Percentiles rank a stretch among this genome's conserved stretches.
Evolutionary conservation across 331 rosid genomes (phyloP).

Genomic region (Cydonia oblonga): DNA sequence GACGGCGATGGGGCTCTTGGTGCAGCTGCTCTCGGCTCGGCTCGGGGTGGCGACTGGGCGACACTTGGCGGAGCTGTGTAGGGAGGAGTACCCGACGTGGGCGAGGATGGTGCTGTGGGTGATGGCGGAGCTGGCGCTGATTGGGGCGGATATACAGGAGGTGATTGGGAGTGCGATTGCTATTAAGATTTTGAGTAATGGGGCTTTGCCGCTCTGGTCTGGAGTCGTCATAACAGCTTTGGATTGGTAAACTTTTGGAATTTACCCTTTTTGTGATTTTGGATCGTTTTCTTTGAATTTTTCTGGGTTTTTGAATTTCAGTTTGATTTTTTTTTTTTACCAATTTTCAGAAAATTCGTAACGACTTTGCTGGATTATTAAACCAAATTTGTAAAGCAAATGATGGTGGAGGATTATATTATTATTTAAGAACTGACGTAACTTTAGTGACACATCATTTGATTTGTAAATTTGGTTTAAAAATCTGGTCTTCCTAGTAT

Average conservation of each 20-base stretch:
- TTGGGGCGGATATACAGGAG: constrained; percentile 94
- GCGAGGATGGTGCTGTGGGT: constrained; percentile 71
- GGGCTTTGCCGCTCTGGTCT: constrained; percentile 75
- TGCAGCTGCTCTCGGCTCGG: constrained; percentile 79
- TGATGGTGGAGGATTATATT: too few relatives aligned
- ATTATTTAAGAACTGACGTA: too few relatives aligned
- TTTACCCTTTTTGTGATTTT: background rate
- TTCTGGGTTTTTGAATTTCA: background rate
- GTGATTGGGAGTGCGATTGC: constrained; percentile 98
- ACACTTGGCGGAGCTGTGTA: constrained; percentile 81
- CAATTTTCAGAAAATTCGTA: too few relatives aligned
- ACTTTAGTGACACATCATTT: too few relatives aligned
- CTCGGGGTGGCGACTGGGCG: constrained; percentile 92
- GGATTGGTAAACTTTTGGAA: constrained; percentile 44
- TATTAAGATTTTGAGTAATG: constrained; percentile 67
- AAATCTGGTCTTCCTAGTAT: too few relatives aligned
- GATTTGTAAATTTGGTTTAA: too few relatives aligned
- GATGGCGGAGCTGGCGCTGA: constrained; percentile 86
- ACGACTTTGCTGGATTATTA: too few relatives aligned
- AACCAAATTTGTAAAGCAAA: too few relatives aligned
- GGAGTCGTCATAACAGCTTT: constrained; percentile 83
- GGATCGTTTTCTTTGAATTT: background rate
- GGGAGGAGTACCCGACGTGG: constrained; percentile 89
- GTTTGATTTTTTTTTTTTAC: too few relatives aligned
- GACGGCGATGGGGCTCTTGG: constrained; percentile 76